Conservation (phyloP, 164 flowering plant species). For the grape (Vitis vinifera) region DNA sequence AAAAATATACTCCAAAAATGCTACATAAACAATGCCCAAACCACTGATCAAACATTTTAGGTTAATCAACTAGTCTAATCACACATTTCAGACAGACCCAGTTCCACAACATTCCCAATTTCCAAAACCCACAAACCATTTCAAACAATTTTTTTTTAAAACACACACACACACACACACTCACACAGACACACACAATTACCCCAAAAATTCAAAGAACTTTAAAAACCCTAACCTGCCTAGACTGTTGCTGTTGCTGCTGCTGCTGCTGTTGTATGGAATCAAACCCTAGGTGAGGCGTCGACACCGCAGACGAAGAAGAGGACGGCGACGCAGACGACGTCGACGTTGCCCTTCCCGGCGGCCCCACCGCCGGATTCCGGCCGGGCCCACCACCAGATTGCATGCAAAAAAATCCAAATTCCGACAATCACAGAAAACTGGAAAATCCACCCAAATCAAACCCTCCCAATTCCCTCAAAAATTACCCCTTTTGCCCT, state of each 20-base stretch:
- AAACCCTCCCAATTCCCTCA: conserved; percentile 16
- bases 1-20: not conserved
- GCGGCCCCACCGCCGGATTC: conserved; percentile 51
- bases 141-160: not conserved
- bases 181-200: not conserved
- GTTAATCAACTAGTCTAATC: not conserved
- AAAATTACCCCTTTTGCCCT: conserved; percentile 22
- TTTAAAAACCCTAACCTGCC: conserved; percentile 37
- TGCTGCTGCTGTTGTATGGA: conserved; percentile 58
- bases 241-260: conserved; percentile 36
- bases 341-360: conserved; percentile 46
- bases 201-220: not conserved
- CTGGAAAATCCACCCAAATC: not conserved
- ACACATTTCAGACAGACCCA: not conserved
- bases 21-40: not conserved
- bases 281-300: conserved; percentile 67
- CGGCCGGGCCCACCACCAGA: conserved; percentile 62
- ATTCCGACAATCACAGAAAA: not conserved
- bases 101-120: conserved; percentile 7
- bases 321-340: conserved; percentile 78
- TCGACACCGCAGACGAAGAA: conserved; percentile 75
- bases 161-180: not conserved
- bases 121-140: conserved; percentile 6
- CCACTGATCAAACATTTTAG: not conserved
- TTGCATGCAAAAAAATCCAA: conserved; percentile 51